Percentiles rank a stretch among this genome's conserved stretches.
phyloP scores from a whole-genome alignment of 169 alveolate genomes.

The Cryptosporidium parvum region DNA sequence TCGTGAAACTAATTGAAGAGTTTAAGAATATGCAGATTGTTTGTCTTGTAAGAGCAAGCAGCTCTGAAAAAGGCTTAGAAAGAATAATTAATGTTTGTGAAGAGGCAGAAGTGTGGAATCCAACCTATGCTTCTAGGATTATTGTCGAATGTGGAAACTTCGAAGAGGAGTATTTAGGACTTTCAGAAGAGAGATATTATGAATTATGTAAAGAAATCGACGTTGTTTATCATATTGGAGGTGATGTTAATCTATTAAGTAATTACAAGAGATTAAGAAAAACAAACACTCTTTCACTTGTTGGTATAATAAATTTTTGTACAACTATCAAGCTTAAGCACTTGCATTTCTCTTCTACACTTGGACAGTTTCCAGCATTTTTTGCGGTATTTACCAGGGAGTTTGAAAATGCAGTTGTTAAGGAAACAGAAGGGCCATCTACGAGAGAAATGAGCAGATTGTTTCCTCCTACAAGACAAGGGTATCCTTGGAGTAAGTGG shows the following conservation, averaged over 20 bases:
- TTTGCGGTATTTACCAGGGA: conserved; percentile 80
- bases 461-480: conserved; percentile 80
- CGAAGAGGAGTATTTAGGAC: conserved; percentile 78
- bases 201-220: conserved; percentile 77
- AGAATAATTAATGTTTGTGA: conserved; percentile 80
- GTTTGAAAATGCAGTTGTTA: conserved; percentile 69
- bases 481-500: conserved; percentile 85
- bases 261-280: conserved; percentile 80
- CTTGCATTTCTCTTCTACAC: conserved; percentile 81
- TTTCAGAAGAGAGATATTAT: conserved; percentile 77
- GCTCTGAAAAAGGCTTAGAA: conserved; percentile 76
- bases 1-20: conserved; percentile 75
- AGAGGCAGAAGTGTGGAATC: conserved; percentile 82
- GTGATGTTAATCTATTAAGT: conserved; percentile 82
- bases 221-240: conserved; percentile 83
- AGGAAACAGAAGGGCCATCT: conserved; percentile 78
- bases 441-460: conserved; percentile 79
- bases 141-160: conserved; percentile 79
- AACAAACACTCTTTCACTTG: conserved; percentile 78
- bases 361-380: conserved; percentile 83
- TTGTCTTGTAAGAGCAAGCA: conserved; percentile 81
- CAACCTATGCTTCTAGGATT: conserved; percentile 76
- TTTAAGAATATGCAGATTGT: conserved; percentile 55
- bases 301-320: conserved; percentile 77
- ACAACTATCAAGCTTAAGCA: conserved; percentile 77